Percentiles rank a stretch among this genome's conserved stretches.
Conservation (phyloP, 2,329 filamentous ascomycete species). For the Coniochaeta sp. region DNA sequence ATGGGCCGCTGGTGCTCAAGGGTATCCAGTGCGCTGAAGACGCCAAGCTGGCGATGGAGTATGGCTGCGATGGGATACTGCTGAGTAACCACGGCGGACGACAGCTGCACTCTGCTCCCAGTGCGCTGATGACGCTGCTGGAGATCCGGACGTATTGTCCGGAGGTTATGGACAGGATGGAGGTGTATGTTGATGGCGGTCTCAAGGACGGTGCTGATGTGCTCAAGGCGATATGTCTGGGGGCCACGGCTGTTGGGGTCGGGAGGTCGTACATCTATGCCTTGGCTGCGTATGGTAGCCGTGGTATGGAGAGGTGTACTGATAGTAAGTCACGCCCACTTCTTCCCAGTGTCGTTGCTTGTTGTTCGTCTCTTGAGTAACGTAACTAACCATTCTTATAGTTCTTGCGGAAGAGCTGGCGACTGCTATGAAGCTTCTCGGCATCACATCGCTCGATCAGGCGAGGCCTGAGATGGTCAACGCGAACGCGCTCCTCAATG, state of each 20-base stretch:
- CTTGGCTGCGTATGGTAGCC: constrained; percentile 27
- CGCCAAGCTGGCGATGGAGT: constrained; percentile 35
- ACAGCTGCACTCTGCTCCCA: constrained; percentile 38
- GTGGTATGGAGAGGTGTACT: constrained; percentile 29
- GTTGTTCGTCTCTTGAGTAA: neutral
- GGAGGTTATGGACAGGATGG: constrained; percentile 30
- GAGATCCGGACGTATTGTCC: constrained; percentile 36
- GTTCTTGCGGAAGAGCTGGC: constrained; percentile 17
- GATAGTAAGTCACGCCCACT: constrained; percentile 13
- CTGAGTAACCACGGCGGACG: constrained; percentile 36
- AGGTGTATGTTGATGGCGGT: constrained; percentile 42
- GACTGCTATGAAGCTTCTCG: constrained; percentile 42
- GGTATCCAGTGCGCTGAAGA: constrained; percentile 28
- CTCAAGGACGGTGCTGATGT: constrained; percentile 38
- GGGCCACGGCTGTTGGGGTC: constrained; percentile 37
- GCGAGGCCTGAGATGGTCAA: constrained; percentile 45
- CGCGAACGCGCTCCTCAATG: constrained; percentile 20
- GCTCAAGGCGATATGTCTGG: constrained; percentile 38
- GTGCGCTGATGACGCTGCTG: constrained; percentile 34
- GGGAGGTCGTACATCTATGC: constrained; percentile 50
- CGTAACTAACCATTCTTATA: constrained; percentile 3
- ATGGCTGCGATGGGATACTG: constrained; percentile 20
- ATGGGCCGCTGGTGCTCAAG: constrained; percentile 26
- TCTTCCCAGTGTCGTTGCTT: neutral
- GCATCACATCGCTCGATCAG: constrained; percentile 40